Conservation (phyloP, 208 protist genomes). For the Naegleria gruberi region DNA sequence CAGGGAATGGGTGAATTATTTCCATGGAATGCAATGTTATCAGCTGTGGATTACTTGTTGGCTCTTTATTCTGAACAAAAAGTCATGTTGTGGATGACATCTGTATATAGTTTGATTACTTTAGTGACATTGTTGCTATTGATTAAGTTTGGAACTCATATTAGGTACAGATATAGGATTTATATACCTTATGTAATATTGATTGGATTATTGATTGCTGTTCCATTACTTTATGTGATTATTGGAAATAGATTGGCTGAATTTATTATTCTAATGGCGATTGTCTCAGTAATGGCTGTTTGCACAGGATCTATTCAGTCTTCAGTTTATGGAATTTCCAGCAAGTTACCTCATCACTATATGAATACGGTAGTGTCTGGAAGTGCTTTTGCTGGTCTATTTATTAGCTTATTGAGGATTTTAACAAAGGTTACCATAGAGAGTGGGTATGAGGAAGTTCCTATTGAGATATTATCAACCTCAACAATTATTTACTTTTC, state of each 20-base stretch:
- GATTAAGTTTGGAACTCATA: conserved; percentile 10
- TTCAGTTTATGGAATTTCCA: conserved; percentile 64
- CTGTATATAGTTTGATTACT: conserved; percentile 24
- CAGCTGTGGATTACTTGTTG: conserved; percentile 59
- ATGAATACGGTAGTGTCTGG: conserved; percentile 74
- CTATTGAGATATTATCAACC: not conserved
- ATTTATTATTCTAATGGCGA: conserved; percentile 56
- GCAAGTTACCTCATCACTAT: conserved; percentile 61
- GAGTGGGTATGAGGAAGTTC: not conserved
- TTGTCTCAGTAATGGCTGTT: conserved; percentile 50
- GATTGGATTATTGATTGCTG: conserved; percentile 30
- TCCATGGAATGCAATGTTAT: conserved; percentile 69
- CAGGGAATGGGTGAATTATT: conserved; percentile 69
- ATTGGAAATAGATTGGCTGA: conserved; percentile 46
- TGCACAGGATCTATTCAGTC: conserved; percentile 67
- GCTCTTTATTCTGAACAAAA: not conserved
- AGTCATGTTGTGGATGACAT: conserved; percentile 7
- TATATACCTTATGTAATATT: not conserved
- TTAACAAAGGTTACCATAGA: not conserved
- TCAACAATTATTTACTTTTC: conserved; percentile 8
- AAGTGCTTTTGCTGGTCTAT: not conserved
- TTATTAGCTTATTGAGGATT: not conserved
- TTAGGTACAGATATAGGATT: not conserved
- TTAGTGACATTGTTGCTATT: conserved; percentile 19
- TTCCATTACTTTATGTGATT: conserved; percentile 50